Evolutionary conservation across 2,329 filamentous ascomycete species (phyloP).

Genomic region (Claviceps humidiphila): DNA sequence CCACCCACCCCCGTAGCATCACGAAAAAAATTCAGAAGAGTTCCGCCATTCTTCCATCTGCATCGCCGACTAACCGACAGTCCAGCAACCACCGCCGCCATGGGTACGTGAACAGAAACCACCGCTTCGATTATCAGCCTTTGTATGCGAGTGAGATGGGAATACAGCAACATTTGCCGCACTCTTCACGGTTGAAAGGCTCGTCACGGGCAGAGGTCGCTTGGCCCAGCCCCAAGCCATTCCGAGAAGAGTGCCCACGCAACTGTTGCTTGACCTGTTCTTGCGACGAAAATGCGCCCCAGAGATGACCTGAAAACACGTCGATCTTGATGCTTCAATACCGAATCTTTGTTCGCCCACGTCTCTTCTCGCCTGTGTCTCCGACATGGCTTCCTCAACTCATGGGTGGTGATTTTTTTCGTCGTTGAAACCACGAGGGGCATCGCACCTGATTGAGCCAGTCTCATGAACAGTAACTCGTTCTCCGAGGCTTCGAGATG

Average conservation of each 20-base stretch:
- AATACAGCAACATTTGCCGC: neutral
- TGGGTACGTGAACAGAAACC: constrained; percentile 44
- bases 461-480: neutral
- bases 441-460: neutral
- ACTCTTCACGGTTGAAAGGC: neutral
- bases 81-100: constrained; percentile 35
- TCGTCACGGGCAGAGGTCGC: neutral
- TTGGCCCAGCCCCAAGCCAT: neutral
- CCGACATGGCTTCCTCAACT: neutral
- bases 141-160: constrained; percentile 36
- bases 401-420: constrained; percentile 8
- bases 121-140: constrained; percentile 20
- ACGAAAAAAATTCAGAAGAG: constrained; percentile 14
- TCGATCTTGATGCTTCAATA: neutral
- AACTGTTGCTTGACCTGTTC: constrained; percentile 6
- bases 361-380: neutral
- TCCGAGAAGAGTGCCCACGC: constrained; percentile 10
- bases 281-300: constrained; percentile 7
- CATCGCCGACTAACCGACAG: constrained; percentile 30
- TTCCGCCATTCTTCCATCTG: neutral
- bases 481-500: neutral
- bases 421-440: constrained; percentile 6
- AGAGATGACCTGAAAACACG: neutral
- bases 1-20: constrained; percentile 18
- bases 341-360: neutral